phyloP scores from a whole-genome alignment of 441 rosid species.

The Jatropha multifida region DNA sequence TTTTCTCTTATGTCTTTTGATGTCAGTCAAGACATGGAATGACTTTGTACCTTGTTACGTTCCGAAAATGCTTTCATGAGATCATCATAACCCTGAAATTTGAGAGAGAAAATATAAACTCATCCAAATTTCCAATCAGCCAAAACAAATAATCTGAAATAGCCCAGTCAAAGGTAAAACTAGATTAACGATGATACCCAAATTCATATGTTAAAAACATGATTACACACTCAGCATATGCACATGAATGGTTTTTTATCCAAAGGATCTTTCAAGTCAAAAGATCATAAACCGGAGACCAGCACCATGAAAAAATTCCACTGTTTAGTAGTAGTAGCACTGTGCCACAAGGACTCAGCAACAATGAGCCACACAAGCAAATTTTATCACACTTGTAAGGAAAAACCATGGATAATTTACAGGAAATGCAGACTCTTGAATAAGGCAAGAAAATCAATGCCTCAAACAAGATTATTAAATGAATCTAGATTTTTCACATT shows the following conservation, averaged over 20 bases:
- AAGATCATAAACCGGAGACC: background rate
- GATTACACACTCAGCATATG: background rate
- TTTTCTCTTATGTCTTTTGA: background rate
- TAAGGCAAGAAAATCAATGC: background rate
- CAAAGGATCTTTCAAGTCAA: background rate
- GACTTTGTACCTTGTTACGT: conserved; percentile 72
- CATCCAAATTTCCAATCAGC: conserved; percentile 1
- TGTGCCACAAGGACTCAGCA: background rate
- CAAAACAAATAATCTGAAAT: background rate
- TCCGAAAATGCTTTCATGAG: conserved; percentile 86
- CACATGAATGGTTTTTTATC: background rate
- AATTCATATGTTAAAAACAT: background rate
- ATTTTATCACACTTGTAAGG: background rate
- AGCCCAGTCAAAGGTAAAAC: background rate
- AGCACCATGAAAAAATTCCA: background rate
- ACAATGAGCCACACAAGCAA: background rate
- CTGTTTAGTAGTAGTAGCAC: background rate
- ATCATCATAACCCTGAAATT: conserved; percentile 72
- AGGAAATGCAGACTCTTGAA: background rate
- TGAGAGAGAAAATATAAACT: conserved; percentile 19
- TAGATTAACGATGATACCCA: background rate
- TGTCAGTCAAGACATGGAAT: conserved; percentile 16
- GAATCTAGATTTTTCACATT: background rate
- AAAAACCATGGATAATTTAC: background rate
- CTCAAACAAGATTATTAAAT: background rate